phyloP scores from a whole-genome alignment of 108 stramenopile genomes.

The Stephanodiscus triporus region DNA sequence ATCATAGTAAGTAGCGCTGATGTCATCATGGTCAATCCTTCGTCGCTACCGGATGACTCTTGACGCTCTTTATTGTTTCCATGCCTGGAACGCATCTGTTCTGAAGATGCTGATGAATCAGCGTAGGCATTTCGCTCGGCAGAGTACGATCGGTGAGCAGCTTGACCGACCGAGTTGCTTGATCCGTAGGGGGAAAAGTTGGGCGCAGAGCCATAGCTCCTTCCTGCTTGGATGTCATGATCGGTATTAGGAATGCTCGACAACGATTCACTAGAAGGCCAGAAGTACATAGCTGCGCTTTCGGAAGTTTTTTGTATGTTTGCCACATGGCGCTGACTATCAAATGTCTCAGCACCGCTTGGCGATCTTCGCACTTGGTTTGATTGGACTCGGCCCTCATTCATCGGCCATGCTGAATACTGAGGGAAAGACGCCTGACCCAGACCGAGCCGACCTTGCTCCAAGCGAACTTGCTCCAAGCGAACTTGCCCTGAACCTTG shows the following conservation, averaged over 20 bases:
- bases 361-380: constrained; percentile 12
- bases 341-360: constrained; percentile 17
- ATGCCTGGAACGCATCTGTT: neutral
- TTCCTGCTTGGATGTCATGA: constrained; percentile 11
- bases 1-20: constrained; percentile 85
- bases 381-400: constrained; percentile 10
- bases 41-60: constrained; percentile 47
- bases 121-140: constrained; percentile 5
- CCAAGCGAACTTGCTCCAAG: neutral
- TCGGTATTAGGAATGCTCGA: constrained; percentile 19
- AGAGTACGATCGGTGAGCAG: neutral
- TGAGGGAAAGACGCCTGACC: constrained; percentile 13
- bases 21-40: constrained; percentile 87
- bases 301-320: constrained; percentile 15
- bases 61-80: constrained; percentile 5
- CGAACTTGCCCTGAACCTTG: constrained; percentile 10
- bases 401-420: constrained; percentile 24
- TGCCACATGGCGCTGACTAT: constrained; percentile 18
- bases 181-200: constrained; percentile 14
- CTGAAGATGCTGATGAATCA: neutral
- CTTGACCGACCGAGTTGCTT: constrained; percentile 8
- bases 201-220: neutral
- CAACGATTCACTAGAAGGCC: constrained; percentile 29
- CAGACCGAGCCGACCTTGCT: constrained; percentile 10
- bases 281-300: constrained; percentile 10